Conservation (phyloP, 306 rosid species). For the Fragaria vesca region DNA sequence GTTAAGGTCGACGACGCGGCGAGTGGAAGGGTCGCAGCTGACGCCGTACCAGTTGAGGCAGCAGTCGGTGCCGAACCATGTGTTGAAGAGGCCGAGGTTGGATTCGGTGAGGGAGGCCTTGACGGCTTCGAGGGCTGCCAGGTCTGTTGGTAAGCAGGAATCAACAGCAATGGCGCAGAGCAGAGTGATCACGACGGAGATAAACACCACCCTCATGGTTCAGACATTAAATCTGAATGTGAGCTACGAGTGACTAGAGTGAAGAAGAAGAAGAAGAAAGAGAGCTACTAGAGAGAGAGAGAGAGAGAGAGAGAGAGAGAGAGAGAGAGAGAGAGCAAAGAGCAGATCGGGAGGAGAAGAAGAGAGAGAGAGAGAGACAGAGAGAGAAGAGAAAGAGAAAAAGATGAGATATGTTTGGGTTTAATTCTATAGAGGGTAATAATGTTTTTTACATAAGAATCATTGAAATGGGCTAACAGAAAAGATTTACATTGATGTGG, state of each 20-base stretch:
- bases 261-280: not conserved
- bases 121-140: slow-evolving; percentile 59
- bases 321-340: not conserved
- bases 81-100: slow-evolving; percentile 65
- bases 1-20: slow-evolving; percentile 65
- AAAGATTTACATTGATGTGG: too few relatives aligned
- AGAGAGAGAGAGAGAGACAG: too few relatives aligned
- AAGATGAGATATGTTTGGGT: too few relatives aligned
- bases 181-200: slow-evolving; percentile 1
- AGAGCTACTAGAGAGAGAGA: not conserved
- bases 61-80: slow-evolving; percentile 69
- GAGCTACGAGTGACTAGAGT: not conserved
- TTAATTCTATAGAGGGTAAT: too few relatives aligned
- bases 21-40: slow-evolving; percentile 64
- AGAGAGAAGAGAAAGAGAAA: too few relatives aligned
- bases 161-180: slow-evolving; percentile 28
- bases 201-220: slow-evolving; percentile 29
- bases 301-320: too few relatives aligned
- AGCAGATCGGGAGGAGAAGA: too few relatives aligned
- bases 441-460: too few relatives aligned
- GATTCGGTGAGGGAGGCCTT: slow-evolving; percentile 54
- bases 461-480: too few relatives aligned
- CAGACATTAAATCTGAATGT: not conserved
- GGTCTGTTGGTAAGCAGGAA: slow-evolving; percentile 65
- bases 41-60: slow-evolving; percentile 86